Evolutionary conservation across 768 basidiomycete genomes (phyloP).

Genomic region (Phanerochaete carnosa): DNA sequence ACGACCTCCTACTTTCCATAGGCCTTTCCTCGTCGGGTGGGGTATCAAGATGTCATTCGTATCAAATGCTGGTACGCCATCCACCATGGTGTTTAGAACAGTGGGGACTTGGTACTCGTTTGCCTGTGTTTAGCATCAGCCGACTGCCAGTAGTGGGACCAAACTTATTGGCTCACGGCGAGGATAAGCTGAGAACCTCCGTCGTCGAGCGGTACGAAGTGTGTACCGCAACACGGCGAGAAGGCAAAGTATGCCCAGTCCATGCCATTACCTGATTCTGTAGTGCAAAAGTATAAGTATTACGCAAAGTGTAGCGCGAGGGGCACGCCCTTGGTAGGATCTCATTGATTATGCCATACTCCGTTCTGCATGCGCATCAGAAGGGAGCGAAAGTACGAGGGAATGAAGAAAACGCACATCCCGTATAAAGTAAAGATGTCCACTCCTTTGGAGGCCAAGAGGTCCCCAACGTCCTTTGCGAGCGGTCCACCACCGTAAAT

Average conservation of each 20-base stretch:
- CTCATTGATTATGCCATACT: background rate
- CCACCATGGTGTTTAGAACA: constrained; percentile 30
- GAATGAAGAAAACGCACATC: constrained; percentile 3
- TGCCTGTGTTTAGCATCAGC: background rate
- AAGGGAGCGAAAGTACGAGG: background rate
- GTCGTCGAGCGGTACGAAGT: constrained; percentile 3
- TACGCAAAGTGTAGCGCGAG: background rate
- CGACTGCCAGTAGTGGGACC: background rate
- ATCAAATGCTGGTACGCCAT: constrained; percentile 31
- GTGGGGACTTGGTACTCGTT: constrained; percentile 6
- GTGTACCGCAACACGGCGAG: background rate
- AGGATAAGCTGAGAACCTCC: background rate
- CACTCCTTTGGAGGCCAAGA: constrained; percentile 8
- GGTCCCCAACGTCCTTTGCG: constrained; percentile 12
- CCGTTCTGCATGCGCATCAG: background rate
- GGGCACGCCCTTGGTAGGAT: constrained; percentile 2
- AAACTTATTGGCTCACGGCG: background rate
- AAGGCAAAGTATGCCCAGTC: constrained; percentile 13
- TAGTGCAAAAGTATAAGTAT: background rate
- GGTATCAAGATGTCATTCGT: constrained; percentile 38
- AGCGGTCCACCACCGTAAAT: constrained; percentile 17
- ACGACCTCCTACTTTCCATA: constrained; percentile 39
- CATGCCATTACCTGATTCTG: background rate
- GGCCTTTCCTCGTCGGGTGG: constrained; percentile 35
- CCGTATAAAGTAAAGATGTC: constrained; percentile 9